Evolutionary conservation across 306 rosid genomes (phyloP).

Genomic region (Pachyrhizus erosus): DNA sequence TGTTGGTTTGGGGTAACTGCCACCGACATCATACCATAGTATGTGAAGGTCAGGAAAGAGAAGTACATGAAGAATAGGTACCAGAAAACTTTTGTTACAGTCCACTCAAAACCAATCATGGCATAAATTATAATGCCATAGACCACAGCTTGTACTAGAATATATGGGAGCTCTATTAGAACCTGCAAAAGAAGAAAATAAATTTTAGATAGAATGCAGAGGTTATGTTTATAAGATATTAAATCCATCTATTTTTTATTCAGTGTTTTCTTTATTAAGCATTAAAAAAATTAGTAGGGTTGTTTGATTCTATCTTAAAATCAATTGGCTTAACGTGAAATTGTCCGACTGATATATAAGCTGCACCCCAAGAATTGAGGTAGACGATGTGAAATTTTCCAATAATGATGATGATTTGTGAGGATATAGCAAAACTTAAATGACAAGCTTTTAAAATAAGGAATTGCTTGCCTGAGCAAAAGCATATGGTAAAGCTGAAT

Average conservation of each 20-base stretch:
- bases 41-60: slow-evolving; percentile 64
- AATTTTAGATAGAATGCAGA: slow-evolving; percentile 14
- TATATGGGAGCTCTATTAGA: slow-evolving; percentile 63
- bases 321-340: neutral
- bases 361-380: neutral
- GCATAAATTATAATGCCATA: slow-evolving; percentile 61
- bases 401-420: neutral
- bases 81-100: slow-evolving; percentile 54
- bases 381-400: neutral
- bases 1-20: slow-evolving; percentile 64
- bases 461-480: slow-evolving; percentile 59
- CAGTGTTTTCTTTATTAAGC: neutral
- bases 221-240: neutral
- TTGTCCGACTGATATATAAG: neutral
- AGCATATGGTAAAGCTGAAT: slow-evolving; percentile 68
- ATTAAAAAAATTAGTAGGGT: neutral
- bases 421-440: neutral
- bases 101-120: slow-evolving; percentile 68
- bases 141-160: slow-evolving; percentile 55
- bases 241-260: neutral
- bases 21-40: slow-evolving; percentile 69
- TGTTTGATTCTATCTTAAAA: neutral
- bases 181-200: slow-evolving; percentile 49
- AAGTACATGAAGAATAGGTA: slow-evolving; percentile 62
- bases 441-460: neutral